phyloP scores from a whole-genome alignment of 139 green algal genomes.

The Micractinium sp. region DNA sequence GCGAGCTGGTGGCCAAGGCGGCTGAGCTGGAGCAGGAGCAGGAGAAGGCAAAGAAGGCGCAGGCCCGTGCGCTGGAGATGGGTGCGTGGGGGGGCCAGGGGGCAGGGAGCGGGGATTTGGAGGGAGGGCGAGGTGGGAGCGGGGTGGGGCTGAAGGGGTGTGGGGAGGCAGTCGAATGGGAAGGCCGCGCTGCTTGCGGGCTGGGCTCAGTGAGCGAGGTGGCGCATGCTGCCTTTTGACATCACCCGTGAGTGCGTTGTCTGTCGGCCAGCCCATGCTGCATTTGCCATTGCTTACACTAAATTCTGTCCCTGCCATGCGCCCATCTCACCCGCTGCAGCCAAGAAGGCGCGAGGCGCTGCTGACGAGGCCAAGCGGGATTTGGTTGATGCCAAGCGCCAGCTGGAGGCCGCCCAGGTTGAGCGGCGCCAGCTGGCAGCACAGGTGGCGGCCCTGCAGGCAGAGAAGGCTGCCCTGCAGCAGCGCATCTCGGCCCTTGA shows the following conservation, averaged over 20 bases:
- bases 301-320: no score
- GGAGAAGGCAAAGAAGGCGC: neutral
- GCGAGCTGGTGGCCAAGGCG: slow-evolving; percentile 13
- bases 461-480: slow-evolving; percentile 5
- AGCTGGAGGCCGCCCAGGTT: neutral
- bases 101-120: no score
- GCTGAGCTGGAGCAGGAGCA: slow-evolving; percentile 1
- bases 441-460: slow-evolving; percentile 16
- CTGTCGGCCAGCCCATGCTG: no score
- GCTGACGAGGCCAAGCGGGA: neutral
- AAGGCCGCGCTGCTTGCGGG: no score
- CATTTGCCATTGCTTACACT: no score
- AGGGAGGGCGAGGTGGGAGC: no score
- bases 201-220: no score
- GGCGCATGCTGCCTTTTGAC: no score
- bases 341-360: slow-evolving; percentile 1
- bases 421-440: neutral
- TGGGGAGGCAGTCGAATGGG: no score
- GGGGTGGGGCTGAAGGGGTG: neutral
- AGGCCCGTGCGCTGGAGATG: neutral
- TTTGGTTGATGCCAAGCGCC: neutral
- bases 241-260: no score
- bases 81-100: neutral
- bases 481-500: slow-evolving; percentile 6
- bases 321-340: slow-evolving; percentile 13